phyloP scores from a whole-genome alignment of 495 filamentous ascomycete genomes.

The Tuber borchii region DNA sequence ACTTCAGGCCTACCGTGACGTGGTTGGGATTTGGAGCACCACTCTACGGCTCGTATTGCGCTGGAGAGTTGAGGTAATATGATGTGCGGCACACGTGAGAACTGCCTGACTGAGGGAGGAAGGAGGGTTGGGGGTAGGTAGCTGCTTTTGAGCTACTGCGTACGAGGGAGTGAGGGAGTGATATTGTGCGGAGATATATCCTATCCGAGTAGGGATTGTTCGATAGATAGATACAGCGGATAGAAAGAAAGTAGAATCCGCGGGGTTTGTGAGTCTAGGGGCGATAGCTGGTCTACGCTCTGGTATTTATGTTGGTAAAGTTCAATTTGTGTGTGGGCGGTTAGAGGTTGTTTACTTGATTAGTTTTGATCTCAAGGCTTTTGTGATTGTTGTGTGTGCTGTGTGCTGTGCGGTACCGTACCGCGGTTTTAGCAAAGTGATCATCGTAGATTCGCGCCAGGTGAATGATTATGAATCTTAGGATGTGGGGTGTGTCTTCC shows the following conservation, averaged over 20 bases:
- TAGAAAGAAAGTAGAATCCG: neutral
- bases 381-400: neutral
- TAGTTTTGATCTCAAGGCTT: neutral
- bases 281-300: neutral
- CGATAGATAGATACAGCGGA: no score
- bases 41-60: neutral
- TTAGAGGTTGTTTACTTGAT: neutral
- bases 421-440: neutral
- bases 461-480: neutral
- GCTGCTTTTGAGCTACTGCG: neutral
- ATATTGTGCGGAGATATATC: neutral
- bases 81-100: neutral
- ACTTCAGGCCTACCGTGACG: neutral
- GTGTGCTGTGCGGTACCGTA: neutral
- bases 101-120: neutral
- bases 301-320: neutral
- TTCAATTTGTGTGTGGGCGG: neutral
- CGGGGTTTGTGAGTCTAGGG: neutral
- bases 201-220: neutral
- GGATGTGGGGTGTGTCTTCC: neutral
- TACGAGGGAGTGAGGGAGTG: neutral
- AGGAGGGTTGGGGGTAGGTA: neutral
- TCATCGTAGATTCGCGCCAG: neutral
- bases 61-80: neutral
- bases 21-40: neutral